Conservation (phyloP, 768 basidiomycete species). For the Lyophyllum shimeji region DNA sequence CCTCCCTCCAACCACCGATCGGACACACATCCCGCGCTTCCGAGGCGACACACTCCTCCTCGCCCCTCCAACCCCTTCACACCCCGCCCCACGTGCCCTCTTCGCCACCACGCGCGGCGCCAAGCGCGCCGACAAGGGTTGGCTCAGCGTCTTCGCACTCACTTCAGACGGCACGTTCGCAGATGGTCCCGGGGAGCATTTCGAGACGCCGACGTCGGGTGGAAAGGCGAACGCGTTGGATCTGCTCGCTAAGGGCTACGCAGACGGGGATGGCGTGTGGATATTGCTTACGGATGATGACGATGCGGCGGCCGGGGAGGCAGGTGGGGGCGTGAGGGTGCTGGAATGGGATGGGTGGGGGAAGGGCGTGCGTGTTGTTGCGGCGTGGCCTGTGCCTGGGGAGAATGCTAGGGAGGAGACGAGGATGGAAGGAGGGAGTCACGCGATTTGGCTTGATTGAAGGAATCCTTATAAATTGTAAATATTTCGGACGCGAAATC, state of each 20-base stretch:
- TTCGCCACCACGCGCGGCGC: conserved; percentile 50
- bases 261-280: conserved; percentile 36
- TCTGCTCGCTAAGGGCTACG: conserved; percentile 29
- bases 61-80: conserved; percentile 32
- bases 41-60: conserved; percentile 49
- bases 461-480: neutral
- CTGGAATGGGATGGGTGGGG: conserved; percentile 52
- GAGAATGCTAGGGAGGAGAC: conserved; percentile 16
- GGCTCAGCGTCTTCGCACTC: conserved; percentile 44
- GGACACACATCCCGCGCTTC: conserved; percentile 19
- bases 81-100: conserved; percentile 37
- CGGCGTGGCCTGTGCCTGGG: conserved; percentile 36
- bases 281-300: conserved; percentile 52
- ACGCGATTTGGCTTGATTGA: conserved; percentile 52
- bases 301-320: conserved; percentile 24
- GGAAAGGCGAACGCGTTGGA: conserved; percentile 56
- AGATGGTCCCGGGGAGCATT: conserved; percentile 26
- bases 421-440: conserved; percentile 44
- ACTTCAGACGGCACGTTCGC: conserved; percentile 36
- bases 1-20: conserved; percentile 23
- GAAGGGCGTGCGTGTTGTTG: conserved; percentile 37
- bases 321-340: conserved; percentile 40
- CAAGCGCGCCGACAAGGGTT: conserved; percentile 33
- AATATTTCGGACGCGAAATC: too few relatives aligned
- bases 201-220: conserved; percentile 46